A percentile compares a stretch with the other conserved stretches of the same genome.
Conservation (phyloP, 2,329 filamentous ascomycete species). For the Colletotrichum magnum region DNA sequence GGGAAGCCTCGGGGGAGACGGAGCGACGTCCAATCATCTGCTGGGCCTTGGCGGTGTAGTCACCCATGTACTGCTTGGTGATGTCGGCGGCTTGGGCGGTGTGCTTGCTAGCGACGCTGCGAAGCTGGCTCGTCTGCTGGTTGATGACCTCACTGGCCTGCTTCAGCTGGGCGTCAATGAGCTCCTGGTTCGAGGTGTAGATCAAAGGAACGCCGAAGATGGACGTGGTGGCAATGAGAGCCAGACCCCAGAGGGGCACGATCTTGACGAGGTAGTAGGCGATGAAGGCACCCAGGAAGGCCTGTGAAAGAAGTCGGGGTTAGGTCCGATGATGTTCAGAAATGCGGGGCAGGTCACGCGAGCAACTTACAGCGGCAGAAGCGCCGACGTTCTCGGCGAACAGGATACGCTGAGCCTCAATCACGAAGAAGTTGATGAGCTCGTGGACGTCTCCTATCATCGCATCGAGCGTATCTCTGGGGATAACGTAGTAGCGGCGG, state of each 20-base stretch:
- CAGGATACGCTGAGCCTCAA: conserved; percentile 77
- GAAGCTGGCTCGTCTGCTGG: conserved; percentile 74
- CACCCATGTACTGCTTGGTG: conserved; percentile 77
- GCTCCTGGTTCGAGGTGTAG: conserved; percentile 78
- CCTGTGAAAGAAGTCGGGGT: conserved; percentile 54
- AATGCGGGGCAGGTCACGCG: conserved; percentile 29
- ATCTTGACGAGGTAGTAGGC: conserved; percentile 79
- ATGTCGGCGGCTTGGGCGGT: conserved; percentile 73
- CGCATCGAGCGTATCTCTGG: conserved; percentile 72
- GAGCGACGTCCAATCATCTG: conserved; percentile 69
- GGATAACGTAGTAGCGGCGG: conserved; percentile 76
- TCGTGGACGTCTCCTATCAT: conserved; percentile 76
- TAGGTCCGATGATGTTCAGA: conserved; percentile 28
- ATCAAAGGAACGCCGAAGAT: conserved; percentile 74
- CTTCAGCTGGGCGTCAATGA: conserved; percentile 75
- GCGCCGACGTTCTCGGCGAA: conserved; percentile 77
- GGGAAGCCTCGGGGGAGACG: conserved; percentile 57
- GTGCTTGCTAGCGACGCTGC: conserved; percentile 73
- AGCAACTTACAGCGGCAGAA: conserved; percentile 68
- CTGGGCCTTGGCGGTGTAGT: conserved; percentile 78
- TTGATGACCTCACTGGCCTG: conserved; percentile 70
- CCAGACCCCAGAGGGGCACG: conserved; percentile 78
- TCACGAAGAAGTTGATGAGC: conserved; percentile 80
- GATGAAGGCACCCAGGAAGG: conserved; percentile 72
- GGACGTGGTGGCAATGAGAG: conserved; percentile 71